Evolutionary conservation across 371 early-diverging fungal genomes (phyloP), one percentile per base, ranked within the genome.

Genomic region (Actinomortierella ambigua): DNA sequence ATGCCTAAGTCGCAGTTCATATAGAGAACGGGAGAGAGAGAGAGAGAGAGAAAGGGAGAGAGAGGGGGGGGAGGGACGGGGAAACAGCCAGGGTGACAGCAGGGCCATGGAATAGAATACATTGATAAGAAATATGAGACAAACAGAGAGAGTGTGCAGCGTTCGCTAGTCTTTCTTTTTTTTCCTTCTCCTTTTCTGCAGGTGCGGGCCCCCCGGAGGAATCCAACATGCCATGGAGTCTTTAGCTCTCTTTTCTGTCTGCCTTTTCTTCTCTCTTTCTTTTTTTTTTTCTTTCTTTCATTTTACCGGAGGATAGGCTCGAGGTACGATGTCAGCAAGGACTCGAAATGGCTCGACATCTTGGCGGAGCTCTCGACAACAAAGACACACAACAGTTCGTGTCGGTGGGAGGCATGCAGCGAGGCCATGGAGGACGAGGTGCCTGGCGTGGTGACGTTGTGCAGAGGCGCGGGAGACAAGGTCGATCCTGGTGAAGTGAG

Each of bases 251-350:
- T n/a, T n/a, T n/a, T n/a, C n/a, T n/a, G n/a, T n/a, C n/a, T n/a
- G n/a, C n/a, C n/a, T n/a, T n/a, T n/a, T n/a, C n/a, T n/a, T n/a
- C n/a, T n/a, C n/a, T n/a, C n/a, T n/a, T 7, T 53, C 13, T n/a
- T n/a, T n/a, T n/a, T n/a, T 11, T 11, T 34, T 4, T 34, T 11
- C 34, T 34, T 34, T 4, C 11, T 11, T 34, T 6, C 34, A 34
- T n/a, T n/a, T 54, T 80, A 85, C 87, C 81, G 78, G 50, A 87
- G 59, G 40, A 87, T 82, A 28, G 87, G 87, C 22, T 87, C 85
- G 47, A 85, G 73, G 43, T 87, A 87, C 27, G 81, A 78, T 46
- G 81, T 79, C 53, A 83, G 77, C 14, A 87, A 59, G 1, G 78
- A 46, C 48, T 77, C 68, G 44, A 87, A 79, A 56, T 81, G 76